Evolutionary conservation across 192 early-diverging fungal genomes (phyloP).

Genomic region (Gaertneriomyces sp.): DNA sequence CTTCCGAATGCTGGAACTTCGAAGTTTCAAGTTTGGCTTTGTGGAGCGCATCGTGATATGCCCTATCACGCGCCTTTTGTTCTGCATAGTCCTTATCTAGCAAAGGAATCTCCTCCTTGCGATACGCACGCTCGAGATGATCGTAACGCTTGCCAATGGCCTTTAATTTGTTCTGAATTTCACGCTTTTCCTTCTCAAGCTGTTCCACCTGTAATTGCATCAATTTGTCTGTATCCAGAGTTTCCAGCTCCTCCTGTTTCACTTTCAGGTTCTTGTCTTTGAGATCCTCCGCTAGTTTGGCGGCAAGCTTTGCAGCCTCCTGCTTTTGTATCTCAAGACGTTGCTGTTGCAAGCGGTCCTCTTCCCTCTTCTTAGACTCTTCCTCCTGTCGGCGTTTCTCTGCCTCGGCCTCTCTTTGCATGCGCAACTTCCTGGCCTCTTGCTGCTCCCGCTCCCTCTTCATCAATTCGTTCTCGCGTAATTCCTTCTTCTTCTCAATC

Average conservation of each 20-base stretch:
- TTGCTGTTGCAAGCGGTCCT: constrained; percentile 71
- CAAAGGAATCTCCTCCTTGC: constrained; percentile 85
- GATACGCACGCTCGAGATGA: constrained; percentile 89
- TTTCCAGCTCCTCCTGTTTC: constrained; percentile 65
- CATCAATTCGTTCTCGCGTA: constrained; percentile 50
- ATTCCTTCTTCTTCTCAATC: constrained; percentile 91
- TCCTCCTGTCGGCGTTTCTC: constrained; percentile 80
- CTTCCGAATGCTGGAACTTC: constrained; percentile 63
- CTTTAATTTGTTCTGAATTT: constrained; percentile 73
- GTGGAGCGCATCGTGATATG: constrained; percentile 70
- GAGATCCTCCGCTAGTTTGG: constrained; percentile 53
- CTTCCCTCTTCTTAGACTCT: constrained; percentile 78
- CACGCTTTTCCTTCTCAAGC: constrained; percentile 83
- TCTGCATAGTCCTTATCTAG: constrained; percentile 86
- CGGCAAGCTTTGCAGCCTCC: constrained; percentile 82
- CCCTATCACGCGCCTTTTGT: constrained; percentile 81
- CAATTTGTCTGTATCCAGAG: constrained; percentile 74
- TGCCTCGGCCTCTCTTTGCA: constrained; percentile 76
- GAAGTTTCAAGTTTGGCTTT: constrained; percentile 67
- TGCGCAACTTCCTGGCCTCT: constrained; percentile 44
- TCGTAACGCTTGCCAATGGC: constrained; percentile 75
- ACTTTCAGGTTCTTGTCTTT: constrained; percentile 56
- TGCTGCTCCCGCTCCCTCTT: constrained; percentile 36
- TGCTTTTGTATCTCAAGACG: constrained; percentile 74
- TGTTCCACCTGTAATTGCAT: constrained; percentile 83